Evolutionary conservation across 2,329 filamentous ascomycete genomes (phyloP).

Genomic region (Colletotrichum sojae): DNA sequence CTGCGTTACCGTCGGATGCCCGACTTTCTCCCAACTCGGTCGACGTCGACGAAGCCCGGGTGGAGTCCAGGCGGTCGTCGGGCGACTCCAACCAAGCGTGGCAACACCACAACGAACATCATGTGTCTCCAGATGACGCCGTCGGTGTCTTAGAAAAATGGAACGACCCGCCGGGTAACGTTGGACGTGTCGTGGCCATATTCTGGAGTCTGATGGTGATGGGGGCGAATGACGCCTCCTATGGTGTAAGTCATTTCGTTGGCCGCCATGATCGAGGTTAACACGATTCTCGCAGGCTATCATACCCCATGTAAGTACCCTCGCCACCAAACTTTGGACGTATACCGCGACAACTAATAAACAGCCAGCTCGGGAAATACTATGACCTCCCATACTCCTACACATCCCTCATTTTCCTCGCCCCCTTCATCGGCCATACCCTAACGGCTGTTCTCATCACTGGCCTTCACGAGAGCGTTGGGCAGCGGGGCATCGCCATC

Average conservation of each 20-base stretch:
- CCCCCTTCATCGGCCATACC: constrained; percentile 76
- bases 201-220: constrained; percentile 75
- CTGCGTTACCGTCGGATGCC: background rate
- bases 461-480: constrained; percentile 72
- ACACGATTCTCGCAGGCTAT: constrained; percentile 48
- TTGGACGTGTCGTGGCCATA: constrained; percentile 69
- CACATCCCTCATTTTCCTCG: constrained; percentile 76
- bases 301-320: constrained; percentile 53
- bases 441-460: constrained; percentile 75
- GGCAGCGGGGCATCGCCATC: constrained; percentile 80
- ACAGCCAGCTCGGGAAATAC: constrained; percentile 53
- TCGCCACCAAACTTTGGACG: too few species aligned
- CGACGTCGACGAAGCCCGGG: too few species aligned
- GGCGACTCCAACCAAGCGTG: background rate
- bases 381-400: constrained; percentile 73
- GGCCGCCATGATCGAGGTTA: too few species aligned
- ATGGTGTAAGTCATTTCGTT: too few species aligned
- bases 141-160: constrained; percentile 65
- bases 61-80: accelerated
- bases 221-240: constrained; percentile 77
- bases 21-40: background rate
- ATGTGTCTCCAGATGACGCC: constrained; percentile 3
- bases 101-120: background rate
- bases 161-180: constrained; percentile 72
- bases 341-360: background rate